Base-by-base conservation (phyloP, 768 basidiomycete genomes). In the Neoboletus brunneissimus region DNA sequence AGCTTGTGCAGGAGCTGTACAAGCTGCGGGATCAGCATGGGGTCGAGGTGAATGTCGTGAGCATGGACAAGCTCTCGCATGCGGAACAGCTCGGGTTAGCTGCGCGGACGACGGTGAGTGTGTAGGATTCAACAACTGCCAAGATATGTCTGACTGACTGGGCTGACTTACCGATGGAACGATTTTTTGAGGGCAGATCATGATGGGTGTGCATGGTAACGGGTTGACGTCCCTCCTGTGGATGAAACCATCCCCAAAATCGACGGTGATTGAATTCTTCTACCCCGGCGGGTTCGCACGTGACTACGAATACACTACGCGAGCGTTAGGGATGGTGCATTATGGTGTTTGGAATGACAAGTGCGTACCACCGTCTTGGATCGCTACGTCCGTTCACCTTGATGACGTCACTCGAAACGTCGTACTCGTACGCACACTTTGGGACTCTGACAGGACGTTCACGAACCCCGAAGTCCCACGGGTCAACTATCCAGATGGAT, bases 171-270 rank as follows among this genome's bases (percentile, higher is more conserved):
- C 5, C 31, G 23, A 5, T 31, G 22, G 15, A 16, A 40, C 5
- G 27, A 4, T 1, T 12, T 43, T 12, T n/a, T 12, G 20, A 34
- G n/a, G 29, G 7, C 57, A 96, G 94, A 91, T 96, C 64, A 82
- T 96, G 86, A 88, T 95, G 81, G 94, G 94, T 55, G 88, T 96
- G 16, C 94, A 96, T 64, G 94, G 94, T 11, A 96, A 97, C 66
- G 94, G 91, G 32, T 70, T 97, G 38, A 95, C 93, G 0, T 81
- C 91, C 29, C 79, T 95, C 0, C 68, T 97, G 5, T 97, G 93
- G 94, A 97, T 96, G 94, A 87, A 89, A 23, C 89, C 91, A 2
- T 83, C 82, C 4, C 85, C 86, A 6, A 79, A 87, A 18, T 81
- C 91, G 32, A 93, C 94, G 0, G 92, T 97, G 32, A 91, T 96